Evolutionary conservation across 2,329 filamentous ascomycete genomes (phyloP).

Genomic region (Exophiala bonariae): DNA sequence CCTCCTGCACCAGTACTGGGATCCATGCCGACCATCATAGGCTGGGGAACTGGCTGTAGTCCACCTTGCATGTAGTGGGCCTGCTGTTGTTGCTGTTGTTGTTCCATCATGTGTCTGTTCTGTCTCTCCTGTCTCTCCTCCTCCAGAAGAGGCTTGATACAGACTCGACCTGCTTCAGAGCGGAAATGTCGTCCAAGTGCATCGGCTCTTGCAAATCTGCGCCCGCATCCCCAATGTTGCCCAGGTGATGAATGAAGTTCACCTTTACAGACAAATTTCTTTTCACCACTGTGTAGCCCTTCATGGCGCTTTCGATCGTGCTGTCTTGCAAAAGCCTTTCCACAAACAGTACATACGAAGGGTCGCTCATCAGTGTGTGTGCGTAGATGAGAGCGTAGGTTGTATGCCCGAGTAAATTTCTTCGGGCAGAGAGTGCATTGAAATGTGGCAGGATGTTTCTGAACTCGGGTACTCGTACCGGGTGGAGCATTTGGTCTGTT

Average conservation of each 20-base stretch:
- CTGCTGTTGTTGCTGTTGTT: constrained; percentile 59
- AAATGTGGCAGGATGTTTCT: constrained; percentile 97
- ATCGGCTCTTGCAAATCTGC: constrained; percentile 91
- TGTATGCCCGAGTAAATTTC: constrained; percentile 94
- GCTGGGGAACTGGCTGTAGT: constrained; percentile 56
- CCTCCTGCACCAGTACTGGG: constrained; percentile 55
- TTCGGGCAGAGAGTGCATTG: constrained; percentile 93
- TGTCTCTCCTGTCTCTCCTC: constrained; percentile 87
- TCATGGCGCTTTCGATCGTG: constrained; percentile 98
- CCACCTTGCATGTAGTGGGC: constrained; percentile 55
- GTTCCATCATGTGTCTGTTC: constrained; percentile 71
- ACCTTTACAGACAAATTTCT: constrained; percentile 96
- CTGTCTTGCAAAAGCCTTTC: constrained; percentile 95
- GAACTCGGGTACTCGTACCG: constrained; percentile 71
- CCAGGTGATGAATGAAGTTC: constrained; percentile 69
- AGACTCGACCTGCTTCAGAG: constrained; percentile 91
- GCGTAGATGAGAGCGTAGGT: constrained; percentile 88
- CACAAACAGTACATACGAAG: constrained; percentile 95
- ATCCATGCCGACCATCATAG: constrained; percentile 62
- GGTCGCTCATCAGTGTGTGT: constrained; percentile 97
- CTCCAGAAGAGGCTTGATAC: constrained; percentile 94
- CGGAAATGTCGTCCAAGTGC: constrained; percentile 92
- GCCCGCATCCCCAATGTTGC: constrained; percentile 87
- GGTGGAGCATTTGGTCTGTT: constrained; percentile 69
- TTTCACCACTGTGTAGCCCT: constrained; percentile 92